Percentiles rank a stretch among this genome's conserved stretches.
Evolutionary conservation across 208 protist species (phyloP).

Genomic region (Wallacemonas sp.): DNA sequence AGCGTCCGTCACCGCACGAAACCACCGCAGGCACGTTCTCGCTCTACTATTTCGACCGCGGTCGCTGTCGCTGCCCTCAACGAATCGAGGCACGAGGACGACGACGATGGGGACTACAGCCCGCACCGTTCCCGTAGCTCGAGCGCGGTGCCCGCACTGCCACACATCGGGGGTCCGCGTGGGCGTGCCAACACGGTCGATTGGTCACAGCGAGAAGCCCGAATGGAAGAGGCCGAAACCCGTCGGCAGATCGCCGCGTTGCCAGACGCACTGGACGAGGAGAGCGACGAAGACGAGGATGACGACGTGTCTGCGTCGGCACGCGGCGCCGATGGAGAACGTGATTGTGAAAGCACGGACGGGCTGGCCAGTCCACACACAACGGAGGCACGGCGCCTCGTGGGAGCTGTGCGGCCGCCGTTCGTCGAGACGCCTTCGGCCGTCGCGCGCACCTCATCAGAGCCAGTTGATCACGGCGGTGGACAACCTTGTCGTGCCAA

Average conservation of each 20-base stretch:
- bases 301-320: too few species aligned
- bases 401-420: neutral
- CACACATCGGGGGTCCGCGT: neutral
- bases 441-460: neutral
- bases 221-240: conserved; percentile 1
- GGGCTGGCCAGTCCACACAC: neutral
- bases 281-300: conserved; percentile 2
- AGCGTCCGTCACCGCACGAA: neutral
- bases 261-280: neutral
- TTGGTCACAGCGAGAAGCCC: neutral
- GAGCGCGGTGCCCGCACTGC: too few species aligned
- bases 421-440: neutral
- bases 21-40: neutral
- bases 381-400: neutral
- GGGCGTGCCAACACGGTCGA: neutral
- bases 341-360: neutral
- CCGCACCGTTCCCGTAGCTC: too few species aligned
- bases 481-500: neutral
- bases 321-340: neutral
- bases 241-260: conserved; percentile 1
- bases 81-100: neutral
- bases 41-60: neutral
- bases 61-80: neutral
- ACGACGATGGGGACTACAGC: neutral
- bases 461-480: neutral